Percentiles rank a stretch among this genome's conserved stretches.
Evolutionary conservation across 2,329 filamentous ascomycete genomes (phyloP).

Genomic region (Fusarium piperis): DNA sequence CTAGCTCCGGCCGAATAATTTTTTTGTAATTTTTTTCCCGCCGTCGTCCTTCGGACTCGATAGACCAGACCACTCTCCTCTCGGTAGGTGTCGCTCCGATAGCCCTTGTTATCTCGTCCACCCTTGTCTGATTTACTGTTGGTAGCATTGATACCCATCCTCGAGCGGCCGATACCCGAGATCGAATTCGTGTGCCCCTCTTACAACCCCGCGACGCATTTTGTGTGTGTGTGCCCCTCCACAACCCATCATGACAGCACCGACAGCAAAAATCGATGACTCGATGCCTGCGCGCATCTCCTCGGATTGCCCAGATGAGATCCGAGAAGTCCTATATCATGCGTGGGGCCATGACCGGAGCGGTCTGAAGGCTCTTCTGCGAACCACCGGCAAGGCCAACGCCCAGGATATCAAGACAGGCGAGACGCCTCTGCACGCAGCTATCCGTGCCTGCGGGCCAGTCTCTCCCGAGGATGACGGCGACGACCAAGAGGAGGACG

Average conservation of each 20-base stretch:
- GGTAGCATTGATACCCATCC: neutral
- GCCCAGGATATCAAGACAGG: constrained; percentile 86
- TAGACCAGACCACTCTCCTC: constrained; percentile 1
- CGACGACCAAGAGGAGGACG: constrained; percentile 50
- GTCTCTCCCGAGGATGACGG: constrained; percentile 40
- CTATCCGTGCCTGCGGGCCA: constrained; percentile 78
- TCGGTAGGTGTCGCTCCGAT: neutral
- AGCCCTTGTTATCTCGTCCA: neutral
- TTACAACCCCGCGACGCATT: constrained; percentile 23
- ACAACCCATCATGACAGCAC: constrained; percentile 40
- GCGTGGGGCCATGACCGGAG: constrained; percentile 70
- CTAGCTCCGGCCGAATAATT: constrained; percentile 4
- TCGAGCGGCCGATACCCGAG: neutral
- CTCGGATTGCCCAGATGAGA: constrained; percentile 59
- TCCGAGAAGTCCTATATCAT: constrained; percentile 61
- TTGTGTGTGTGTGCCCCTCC: constrained; percentile 17
- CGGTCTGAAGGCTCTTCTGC: constrained; percentile 75
- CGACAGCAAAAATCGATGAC: constrained; percentile 55
- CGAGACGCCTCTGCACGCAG: constrained; percentile 88
- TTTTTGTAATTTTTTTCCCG: neutral
- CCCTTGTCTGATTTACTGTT: constrained; percentile 12
- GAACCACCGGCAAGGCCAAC: constrained; percentile 71
- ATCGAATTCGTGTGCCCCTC: constrained; percentile 26
- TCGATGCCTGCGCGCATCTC: constrained; percentile 64
- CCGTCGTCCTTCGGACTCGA: neutral